phyloP scores from a whole-genome alignment of 768 basidiomycete genomes.

The Gloeopeniophorella convolvens region DNA sequence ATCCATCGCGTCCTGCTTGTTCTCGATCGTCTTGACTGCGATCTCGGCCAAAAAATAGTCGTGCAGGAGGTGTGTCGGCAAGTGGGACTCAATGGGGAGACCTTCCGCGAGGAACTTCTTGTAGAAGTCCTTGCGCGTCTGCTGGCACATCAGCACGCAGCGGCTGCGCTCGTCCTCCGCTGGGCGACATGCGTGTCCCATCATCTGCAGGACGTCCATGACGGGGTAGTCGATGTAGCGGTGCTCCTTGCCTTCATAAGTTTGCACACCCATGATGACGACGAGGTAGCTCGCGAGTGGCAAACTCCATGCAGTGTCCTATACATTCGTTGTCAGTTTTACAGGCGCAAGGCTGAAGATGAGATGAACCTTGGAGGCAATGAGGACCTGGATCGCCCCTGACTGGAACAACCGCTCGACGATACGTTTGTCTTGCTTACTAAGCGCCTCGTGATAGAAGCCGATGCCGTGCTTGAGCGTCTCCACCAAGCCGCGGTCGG shows the following conservation, averaged over 20 bases:
- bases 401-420: constrained; percentile 89
- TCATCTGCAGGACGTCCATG: constrained; percentile 98
- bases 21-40: constrained; percentile 97
- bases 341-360: not conserved
- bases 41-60: constrained; percentile 99
- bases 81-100: constrained; percentile 93
- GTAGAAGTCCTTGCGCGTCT: constrained; percentile 97
- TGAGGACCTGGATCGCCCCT: constrained; percentile 90
- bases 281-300: constrained; percentile 96
- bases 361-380: constrained; percentile 75
- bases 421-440: constrained; percentile 88
- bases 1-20: constrained; percentile 98
- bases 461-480: constrained; percentile 86
- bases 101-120: constrained; percentile 97
- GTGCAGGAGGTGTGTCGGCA: constrained; percentile 84
- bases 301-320: constrained; percentile 96
- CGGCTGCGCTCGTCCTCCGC: constrained; percentile 81
- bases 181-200: constrained; percentile 96
- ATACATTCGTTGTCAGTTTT: not conserved
- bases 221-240: constrained; percentile 98
- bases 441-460: constrained; percentile 91
- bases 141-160: constrained; percentile 96
- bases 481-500: constrained; percentile 69
- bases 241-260: constrained; percentile 94
- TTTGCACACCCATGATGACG: constrained; percentile 99